Base-by-base conservation (phyloP, 805 yeast species). In the Isabelozyma rhagii region DNA sequence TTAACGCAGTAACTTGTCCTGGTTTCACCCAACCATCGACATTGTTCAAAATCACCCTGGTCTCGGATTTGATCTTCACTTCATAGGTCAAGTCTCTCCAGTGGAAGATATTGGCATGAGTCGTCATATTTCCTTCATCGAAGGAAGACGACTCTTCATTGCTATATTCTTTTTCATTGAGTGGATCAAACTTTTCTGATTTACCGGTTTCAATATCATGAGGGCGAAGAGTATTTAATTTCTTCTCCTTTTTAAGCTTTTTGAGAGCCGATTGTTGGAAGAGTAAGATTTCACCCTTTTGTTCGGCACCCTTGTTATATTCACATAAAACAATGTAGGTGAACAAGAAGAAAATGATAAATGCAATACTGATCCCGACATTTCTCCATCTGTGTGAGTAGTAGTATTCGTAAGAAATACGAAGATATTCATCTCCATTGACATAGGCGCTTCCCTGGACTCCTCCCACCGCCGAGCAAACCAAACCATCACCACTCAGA, bases 11-110 rank as follows among this genome's bases (percentile, higher is more conserved):
- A 61, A 87, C 70, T 44, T 90, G 85, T 55, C 92, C 92, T 8
- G 92, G 92, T 62, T 85, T 84, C 41, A 87, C 91, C 87, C 89
- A 87, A 45, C 93, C 94, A 61, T 85, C 89, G 49, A 87, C 88
- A 51, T 80, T 77, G 53, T 75, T 73, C 61, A 87, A 68, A 53
- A 87, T 79, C 52, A 83, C 75, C 60, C 90, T 75, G 28, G 80
- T 74, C 53, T 80, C 88, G 40, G 67, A 67, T 60, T 84, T 82
- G 56, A 84, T 82, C 60, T 81, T 77, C 50, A 87, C 83, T 54
- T 83, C 86, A 62, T 86, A 87, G 59, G 85, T 80, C 43, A 87
- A 82, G 61, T 87, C 79, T 66, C 81, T 80, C 96, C 96, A 87
- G 62, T 84, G 89, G 78, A 86, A 86, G 40, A 84, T 81, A 46